Evolutionary conservation across 2,329 filamentous ascomycete genomes (phyloP).

Genomic region (Colletotrichum tofieldiae): DNA sequence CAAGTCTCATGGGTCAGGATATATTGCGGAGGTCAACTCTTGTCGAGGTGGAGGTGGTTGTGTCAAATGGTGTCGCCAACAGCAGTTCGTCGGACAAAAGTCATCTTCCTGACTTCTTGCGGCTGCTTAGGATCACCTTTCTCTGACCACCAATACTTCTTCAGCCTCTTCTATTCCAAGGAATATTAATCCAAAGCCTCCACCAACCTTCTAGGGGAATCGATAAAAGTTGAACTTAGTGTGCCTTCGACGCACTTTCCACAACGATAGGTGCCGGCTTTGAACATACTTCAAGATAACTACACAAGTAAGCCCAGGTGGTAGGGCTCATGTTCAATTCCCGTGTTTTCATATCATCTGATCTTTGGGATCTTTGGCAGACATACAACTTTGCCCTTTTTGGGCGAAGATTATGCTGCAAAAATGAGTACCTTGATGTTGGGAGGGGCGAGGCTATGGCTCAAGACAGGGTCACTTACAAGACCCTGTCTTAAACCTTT

Average conservation of each 20-base stretch:
- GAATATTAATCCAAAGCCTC: background rate
- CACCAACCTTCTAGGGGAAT: background rate
- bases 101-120: background rate
- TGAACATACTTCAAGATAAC: background rate
- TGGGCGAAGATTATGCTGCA: background rate
- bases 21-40: background rate
- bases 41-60: background rate
- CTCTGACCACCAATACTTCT: background rate
- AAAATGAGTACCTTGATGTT: background rate
- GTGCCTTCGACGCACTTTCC: background rate
- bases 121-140: background rate
- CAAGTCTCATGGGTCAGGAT: background rate
- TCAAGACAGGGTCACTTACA: background rate
- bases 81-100: background rate
- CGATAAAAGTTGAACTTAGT: background rate
- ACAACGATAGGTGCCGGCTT: background rate
- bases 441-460: background rate
- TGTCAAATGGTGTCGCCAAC: background rate
- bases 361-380: background rate
- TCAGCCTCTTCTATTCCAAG: background rate
- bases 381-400: background rate
- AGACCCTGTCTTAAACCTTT: background rate
- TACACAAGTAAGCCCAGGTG: background rate
- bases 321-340: background rate
- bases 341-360: background rate